These are phyloP conservation scores for Lichenothelia convexa DNA, from an alignment of 495 filamentous ascomycete species.

Conservation along the genomic window DNA sequence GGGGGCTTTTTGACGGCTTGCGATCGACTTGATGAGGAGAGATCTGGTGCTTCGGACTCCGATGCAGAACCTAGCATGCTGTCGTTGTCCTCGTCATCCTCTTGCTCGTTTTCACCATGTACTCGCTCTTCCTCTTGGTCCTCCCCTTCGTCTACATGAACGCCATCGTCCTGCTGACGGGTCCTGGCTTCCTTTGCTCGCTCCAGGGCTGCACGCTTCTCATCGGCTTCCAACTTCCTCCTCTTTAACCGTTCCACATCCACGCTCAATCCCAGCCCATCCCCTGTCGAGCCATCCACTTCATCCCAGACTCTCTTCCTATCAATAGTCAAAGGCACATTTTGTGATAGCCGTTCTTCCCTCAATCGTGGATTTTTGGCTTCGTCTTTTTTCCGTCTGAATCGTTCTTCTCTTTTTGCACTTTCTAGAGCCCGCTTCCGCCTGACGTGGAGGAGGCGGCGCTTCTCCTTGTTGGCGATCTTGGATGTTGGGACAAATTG, in stretches of 20 bases:
- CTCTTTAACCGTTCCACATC: constrained; percentile 63
- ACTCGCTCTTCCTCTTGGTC: constrained; percentile 28
- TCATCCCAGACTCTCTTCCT: constrained; percentile 88
- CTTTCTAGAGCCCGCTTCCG: constrained; percentile 57
- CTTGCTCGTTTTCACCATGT: constrained; percentile 23
- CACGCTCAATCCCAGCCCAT: constrained; percentile 46
- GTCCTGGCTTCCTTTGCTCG: too few species aligned
- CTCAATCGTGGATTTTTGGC: constrained; percentile 61
- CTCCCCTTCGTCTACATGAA: constrained; percentile 21
- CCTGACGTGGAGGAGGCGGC: constrained; percentile 56
- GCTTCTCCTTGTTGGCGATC: constrained; percentile 49
- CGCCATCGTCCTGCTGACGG: constrained; percentile 1
- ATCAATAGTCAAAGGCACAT: constrained; percentile 71
- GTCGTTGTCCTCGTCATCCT: constrained; percentile 43
- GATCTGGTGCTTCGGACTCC: constrained; percentile 6
- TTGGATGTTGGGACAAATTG: constrained; percentile 13
- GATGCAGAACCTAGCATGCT: constrained; percentile 47
- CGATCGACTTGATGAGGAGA: constrained; percentile 2
- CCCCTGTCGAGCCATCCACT: constrained; percentile 49
- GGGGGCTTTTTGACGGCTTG: constrained; percentile 4
- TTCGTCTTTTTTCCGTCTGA: constrained; percentile 65
- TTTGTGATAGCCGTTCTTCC: constrained; percentile 49
- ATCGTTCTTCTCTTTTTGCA: constrained; percentile 55
- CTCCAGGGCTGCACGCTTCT: too few species aligned
- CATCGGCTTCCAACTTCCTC: constrained; percentile 26